phyloP scores from a whole-genome alignment of 2,329 filamentous ascomycete species.

The Scorias spongiosa region DNA sequence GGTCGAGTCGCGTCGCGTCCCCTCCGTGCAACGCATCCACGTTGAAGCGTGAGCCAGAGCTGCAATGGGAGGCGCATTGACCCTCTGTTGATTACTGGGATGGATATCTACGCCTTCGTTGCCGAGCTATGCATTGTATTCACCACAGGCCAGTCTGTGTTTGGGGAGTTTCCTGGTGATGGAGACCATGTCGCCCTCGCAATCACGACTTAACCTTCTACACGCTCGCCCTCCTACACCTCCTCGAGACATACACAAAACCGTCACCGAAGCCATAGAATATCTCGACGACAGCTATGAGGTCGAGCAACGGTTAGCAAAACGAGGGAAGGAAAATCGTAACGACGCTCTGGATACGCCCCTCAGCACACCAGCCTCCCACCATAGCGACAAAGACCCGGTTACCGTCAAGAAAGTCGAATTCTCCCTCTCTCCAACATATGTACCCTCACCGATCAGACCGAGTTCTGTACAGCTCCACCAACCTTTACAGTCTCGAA shows the following conservation, averaged over 20 bases:
- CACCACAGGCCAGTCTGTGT: background rate
- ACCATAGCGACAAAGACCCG: slow-evolving; percentile 4
- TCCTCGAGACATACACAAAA: slow-evolving; percentile 30
- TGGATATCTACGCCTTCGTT: too few species aligned
- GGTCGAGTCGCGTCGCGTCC: too few species aligned
- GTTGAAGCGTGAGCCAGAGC: too few species aligned
- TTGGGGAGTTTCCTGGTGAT: background rate
- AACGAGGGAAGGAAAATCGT: background rate
- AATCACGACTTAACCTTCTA: slow-evolving; percentile 28
- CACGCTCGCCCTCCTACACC: slow-evolving; percentile 41
- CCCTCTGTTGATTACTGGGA: background rate
- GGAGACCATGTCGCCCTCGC: background rate
- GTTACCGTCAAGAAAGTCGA: slow-evolving; percentile 41
- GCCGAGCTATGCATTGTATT: too few species aligned
- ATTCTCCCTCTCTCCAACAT: slow-evolving; percentile 44
- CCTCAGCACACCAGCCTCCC: background rate
- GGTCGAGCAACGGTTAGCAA: background rate
- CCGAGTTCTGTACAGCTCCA: background rate
- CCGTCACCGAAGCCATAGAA: slow-evolving; percentile 24
- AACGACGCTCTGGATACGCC: background rate
- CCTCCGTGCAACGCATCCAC: too few species aligned
- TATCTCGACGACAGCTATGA: slow-evolving; percentile 26
- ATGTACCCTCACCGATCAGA: slow-evolving; percentile 10
- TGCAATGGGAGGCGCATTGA: background rate
- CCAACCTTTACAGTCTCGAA: slow-evolving; percentile 12